These are phyloP conservation scores for Cymbidium sinense DNA, from an alignment of 106 monocot genomes.

Conservation along the genomic window DNA sequence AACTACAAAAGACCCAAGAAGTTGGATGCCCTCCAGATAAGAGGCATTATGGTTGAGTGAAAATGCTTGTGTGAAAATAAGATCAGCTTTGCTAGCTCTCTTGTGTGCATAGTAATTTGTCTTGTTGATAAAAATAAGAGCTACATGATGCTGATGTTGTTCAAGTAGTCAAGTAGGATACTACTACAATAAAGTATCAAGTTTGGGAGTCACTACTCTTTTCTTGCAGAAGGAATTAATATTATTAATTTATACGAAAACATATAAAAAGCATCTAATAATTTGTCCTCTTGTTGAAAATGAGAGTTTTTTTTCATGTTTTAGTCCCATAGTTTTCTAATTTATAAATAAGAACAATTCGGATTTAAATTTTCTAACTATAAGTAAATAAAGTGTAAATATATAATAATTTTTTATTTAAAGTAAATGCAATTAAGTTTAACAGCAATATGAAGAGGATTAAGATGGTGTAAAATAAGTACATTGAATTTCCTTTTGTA, in stretches of 20 bases:
- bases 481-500: too few species aligned
- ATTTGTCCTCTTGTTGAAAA: not conserved
- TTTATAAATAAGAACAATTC: too few species aligned
- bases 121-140: not conserved
- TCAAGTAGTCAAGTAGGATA: not conserved
- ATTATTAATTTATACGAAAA: not conserved
- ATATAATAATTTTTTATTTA: too few species aligned
- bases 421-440: too few species aligned
- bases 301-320: not conserved
- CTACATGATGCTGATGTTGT: not conserved
- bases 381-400: too few species aligned
- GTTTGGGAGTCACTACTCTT: not conserved
- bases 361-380: too few species aligned
- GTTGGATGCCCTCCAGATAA: conserved; percentile 39
- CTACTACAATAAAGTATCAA: not conserved
- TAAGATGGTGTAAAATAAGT: too few species aligned
- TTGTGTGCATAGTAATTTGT: not conserved
- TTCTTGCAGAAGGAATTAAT: not conserved
- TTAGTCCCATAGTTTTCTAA: not conserved
- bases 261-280: not conserved
- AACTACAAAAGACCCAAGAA: conserved; percentile 65
- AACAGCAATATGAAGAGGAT: too few species aligned
- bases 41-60: conserved; percentile 44
- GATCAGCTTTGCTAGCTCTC: not conserved
- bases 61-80: conserved; percentile 6